phyloP scores from a whole-genome alignment of 2,329 filamentous ascomycete species.

The Penicillium sp. region DNA sequence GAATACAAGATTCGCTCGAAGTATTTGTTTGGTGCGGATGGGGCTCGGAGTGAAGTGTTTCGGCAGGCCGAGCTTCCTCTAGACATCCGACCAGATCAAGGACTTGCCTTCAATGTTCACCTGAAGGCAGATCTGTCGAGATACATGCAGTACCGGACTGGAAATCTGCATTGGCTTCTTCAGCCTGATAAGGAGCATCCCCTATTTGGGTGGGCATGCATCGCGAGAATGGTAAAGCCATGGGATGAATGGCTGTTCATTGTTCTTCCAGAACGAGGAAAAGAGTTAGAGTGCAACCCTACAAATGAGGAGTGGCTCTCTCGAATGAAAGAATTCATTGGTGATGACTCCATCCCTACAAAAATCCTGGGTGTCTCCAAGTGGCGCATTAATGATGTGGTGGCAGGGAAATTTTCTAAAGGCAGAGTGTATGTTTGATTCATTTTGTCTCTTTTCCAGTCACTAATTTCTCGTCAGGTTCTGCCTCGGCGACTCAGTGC shows the following conservation, averaged over 20 bases:
- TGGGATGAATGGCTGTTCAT: constrained; percentile 68
- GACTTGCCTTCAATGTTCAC: constrained; percentile 56
- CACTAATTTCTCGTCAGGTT: constrained; percentile 41
- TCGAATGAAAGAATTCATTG: constrained; percentile 57
- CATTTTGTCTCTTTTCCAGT: neutral
- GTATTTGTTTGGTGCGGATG: constrained; percentile 66
- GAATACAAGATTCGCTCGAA: constrained; percentile 55
- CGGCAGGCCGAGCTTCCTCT: constrained; percentile 54
- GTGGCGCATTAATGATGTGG: constrained; percentile 66
- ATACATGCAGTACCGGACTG: constrained; percentile 49
- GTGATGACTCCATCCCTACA: constrained; percentile 56
- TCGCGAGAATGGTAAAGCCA: constrained; percentile 65
- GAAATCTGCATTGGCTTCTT: constrained; percentile 66
- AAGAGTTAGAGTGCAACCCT: constrained; percentile 43
- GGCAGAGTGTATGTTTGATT: constrained; percentile 49
- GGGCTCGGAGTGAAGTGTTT: constrained; percentile 52
- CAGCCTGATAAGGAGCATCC: constrained; percentile 58
- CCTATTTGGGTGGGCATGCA: constrained; percentile 54
- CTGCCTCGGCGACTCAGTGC: constrained; percentile 62
- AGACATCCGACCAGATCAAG: constrained; percentile 50
- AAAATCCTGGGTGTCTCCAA: constrained; percentile 60
- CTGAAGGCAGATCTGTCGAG: constrained; percentile 54
- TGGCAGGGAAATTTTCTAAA: constrained; percentile 61
- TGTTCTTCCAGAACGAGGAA: constrained; percentile 48
- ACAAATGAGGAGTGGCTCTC: constrained; percentile 53